Evolutionary conservation across 768 basidiomycete genomes (phyloP), one percentile per base, ranked within the genome.

Genomic region (Tylopilus vinaceipallidus): DNA sequence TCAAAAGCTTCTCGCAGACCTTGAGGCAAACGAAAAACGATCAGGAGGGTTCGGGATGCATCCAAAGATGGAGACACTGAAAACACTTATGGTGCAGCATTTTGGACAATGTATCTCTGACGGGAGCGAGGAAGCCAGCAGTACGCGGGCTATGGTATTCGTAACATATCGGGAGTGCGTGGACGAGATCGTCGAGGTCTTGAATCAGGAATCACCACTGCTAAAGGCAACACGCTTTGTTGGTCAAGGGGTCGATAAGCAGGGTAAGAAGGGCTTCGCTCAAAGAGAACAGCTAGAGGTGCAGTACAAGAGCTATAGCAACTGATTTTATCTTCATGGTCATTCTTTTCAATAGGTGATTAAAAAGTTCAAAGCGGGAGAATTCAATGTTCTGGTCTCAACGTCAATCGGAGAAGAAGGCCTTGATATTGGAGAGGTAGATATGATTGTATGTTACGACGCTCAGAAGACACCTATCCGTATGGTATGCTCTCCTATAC

Each of bases 381-480:
- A 84, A 50, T 92, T 81, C 66, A 99, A 99, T 58, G 84, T 97
- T 32, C 73, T 99, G 11, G 95, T 99, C 8, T 88, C 95, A 1
- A 98, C 97, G 5, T 95, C 89, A 4, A 92, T 99, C 47, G 97
- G 97, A 19, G 97, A 99, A 70, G 97, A 99, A 68, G 97, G 97
- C 49, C 76, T 99, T 16, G 97, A 99, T 66, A 99, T 99, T 47
- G 97, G 97, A 27, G 95, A 97, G 65, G 86, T 99, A 14, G 97
- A 99, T 65, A 75, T 94, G 62, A 95, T 98, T 48, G 74, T 98
- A 41, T 98, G 95, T 61, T 99, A 98, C 66, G 97, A 99, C 57
- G 86, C 94, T 22, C 91, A 95, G 60, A 97, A 95, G 73, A 91
- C 91, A 1, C 88, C 95, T 1, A 94, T 98, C 54, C 91, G 95